Conservation (phyloP, 1,284 basidiomycete genomes). For the Marasmius sp. region DNA sequence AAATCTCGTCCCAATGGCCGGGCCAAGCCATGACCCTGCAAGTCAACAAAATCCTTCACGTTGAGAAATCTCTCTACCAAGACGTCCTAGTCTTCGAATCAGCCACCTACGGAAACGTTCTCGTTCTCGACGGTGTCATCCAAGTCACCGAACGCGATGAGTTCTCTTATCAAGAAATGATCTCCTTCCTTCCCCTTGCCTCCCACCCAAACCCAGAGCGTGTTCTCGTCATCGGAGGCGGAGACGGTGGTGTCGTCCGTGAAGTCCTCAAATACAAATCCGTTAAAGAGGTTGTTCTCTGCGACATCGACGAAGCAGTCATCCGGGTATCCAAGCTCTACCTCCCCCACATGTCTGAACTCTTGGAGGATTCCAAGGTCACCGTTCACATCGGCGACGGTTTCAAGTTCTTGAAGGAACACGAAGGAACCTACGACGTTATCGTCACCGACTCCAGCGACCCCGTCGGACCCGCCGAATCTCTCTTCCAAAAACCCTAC, state of each 20-base stretch:
- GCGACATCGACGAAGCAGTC: slow-evolving; percentile 99
- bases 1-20: slow-evolving; percentile 97
- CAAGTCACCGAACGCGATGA: slow-evolving; percentile 98
- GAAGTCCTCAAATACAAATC: slow-evolving; percentile 95
- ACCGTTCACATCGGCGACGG: slow-evolving; percentile 93
- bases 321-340: slow-evolving; percentile 92
- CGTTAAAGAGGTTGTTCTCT: slow-evolving; percentile 92
- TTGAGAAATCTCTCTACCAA: slow-evolving; percentile 92
- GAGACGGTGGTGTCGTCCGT: slow-evolving; percentile 94
- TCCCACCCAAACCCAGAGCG: slow-evolving; percentile 96
- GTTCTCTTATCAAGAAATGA: slow-evolving; percentile 99
- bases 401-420: slow-evolving; percentile 93
- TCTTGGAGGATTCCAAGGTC: slow-evolving; percentile 85
- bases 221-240: slow-evolving; percentile 96
- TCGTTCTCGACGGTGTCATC: slow-evolving; percentile 94
- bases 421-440: slow-evolving; percentile 91
- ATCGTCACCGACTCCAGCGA: slow-evolving; percentile 99
- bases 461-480: slow-evolving; percentile 93
- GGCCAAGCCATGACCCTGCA: slow-evolving; percentile 95
- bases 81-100: slow-evolving; percentile 97
- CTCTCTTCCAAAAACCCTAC: slow-evolving; percentile 97
- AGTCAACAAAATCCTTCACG: slow-evolving; percentile 94
- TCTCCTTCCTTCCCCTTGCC: slow-evolving; percentile 92
- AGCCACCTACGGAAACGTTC: slow-evolving; percentile 93
- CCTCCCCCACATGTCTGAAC: slow-evolving; percentile 92